These are phyloP conservation scores for Psophocarpus tetragonolobus DNA, from an alignment of 306 rosid species.

Conservation along the genomic window DNA sequence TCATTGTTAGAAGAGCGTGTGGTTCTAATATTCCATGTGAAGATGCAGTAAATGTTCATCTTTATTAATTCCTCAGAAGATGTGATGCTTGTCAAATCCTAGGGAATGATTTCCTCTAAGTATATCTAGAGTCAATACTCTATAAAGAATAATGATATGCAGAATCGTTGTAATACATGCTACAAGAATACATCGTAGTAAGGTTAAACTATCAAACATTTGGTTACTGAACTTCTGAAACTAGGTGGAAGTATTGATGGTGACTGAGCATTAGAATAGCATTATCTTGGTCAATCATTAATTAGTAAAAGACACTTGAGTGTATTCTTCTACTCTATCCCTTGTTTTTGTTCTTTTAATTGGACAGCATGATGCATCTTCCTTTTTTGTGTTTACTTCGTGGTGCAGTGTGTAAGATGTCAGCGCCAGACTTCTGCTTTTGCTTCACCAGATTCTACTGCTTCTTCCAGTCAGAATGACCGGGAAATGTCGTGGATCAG, in stretches of 20 bases:
- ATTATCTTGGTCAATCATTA: not conserved
- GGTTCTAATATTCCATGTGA: not conserved
- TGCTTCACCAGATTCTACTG: slow-evolving; percentile 62
- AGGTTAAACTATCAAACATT: too few relatives aligned
- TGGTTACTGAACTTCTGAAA: too few relatives aligned
- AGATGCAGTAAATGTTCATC: not conserved
- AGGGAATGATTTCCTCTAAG: not conserved
- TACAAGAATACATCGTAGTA: not conserved
- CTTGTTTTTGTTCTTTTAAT: not conserved
- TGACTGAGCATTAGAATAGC: not conserved
- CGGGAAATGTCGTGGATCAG: slow-evolving; percentile 93
- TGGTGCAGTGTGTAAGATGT: slow-evolving; percentile 93
- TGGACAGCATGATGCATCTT: not conserved
- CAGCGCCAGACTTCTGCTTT: slow-evolving; percentile 95
- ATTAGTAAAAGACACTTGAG: not conserved
- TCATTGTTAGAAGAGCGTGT: not conserved
- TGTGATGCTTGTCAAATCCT: not conserved
- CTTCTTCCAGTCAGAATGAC: slow-evolving; percentile 56
- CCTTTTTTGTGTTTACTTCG: slow-evolving; percentile 24
- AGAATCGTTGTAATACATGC: not conserved
- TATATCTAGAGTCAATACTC: not conserved
- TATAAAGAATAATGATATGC: not conserved
- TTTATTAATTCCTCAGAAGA: not conserved
- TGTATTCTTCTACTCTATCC: not conserved
- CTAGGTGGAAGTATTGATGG: slow-evolving; percentile 1